Percentiles rank a stretch among this genome's conserved stretches.
Conservation (phyloP, 805 yeast species). For the Spathaspora passalidarum region DNA sequence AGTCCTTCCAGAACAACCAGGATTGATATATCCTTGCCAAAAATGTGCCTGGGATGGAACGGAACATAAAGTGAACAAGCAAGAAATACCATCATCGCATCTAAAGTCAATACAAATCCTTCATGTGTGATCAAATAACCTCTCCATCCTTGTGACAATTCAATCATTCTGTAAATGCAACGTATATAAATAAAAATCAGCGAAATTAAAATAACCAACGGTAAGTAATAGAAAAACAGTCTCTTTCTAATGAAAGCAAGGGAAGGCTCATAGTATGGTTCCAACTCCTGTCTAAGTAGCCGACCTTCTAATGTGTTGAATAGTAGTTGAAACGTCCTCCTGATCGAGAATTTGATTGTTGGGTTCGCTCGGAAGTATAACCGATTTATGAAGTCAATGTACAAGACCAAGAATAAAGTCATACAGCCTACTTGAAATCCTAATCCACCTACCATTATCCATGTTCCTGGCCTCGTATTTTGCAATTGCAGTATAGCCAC, state of each 20-base stretch:
- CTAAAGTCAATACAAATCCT: slow-evolving; percentile 38
- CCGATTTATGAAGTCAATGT: slow-evolving; percentile 44
- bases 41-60: slow-evolving; percentile 63
- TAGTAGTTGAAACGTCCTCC: slow-evolving; percentile 16
- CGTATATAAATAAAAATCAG: slow-evolving; percentile 59
- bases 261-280: slow-evolving; percentile 29
- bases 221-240: slow-evolving; percentile 39
- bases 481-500: slow-evolving; percentile 29
- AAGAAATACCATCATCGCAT: slow-evolving; percentile 26
- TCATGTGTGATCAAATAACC: slow-evolving; percentile 57
- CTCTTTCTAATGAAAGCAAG: slow-evolving; percentile 34
- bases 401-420: slow-evolving; percentile 53
- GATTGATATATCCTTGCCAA: slow-evolving; percentile 40
- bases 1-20: slow-evolving; percentile 8
- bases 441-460: slow-evolving; percentile 75
- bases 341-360: slow-evolving; percentile 22
- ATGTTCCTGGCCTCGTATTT: slow-evolving; percentile 47
- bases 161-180: slow-evolving; percentile 71
- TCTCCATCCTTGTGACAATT: slow-evolving; percentile 68
- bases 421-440: slow-evolving; percentile 74
- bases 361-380: slow-evolving; percentile 30
- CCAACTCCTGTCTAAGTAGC: slow-evolving; percentile 16
- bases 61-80: slow-evolving; percentile 22
- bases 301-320: slow-evolving; percentile 20
- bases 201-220: slow-evolving; percentile 44